Evolutionary conservation across 768 basidiomycete genomes (phyloP).

Genomic region (Leccinellum rugosiceps): DNA sequence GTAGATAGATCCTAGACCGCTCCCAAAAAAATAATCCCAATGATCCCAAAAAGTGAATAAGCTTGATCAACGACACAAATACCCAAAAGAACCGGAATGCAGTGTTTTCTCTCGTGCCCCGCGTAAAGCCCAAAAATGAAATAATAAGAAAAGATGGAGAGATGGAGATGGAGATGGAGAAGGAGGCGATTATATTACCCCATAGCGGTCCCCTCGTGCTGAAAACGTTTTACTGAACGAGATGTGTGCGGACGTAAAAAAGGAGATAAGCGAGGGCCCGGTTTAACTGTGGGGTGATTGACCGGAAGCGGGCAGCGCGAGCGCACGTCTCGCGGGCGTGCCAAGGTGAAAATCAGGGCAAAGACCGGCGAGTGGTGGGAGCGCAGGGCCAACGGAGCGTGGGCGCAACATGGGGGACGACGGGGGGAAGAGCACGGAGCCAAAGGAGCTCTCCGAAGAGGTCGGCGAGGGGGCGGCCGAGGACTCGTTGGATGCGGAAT

Average conservation of each 20-base stretch:
- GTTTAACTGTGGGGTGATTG: constrained; percentile 14
- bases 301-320: constrained; percentile 3
- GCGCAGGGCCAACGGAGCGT: constrained; percentile 17
- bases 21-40: constrained; percentile 1
- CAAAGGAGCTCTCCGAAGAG: constrained; percentile 19
- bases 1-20: constrained; percentile 6
- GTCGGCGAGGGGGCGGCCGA: constrained; percentile 18
- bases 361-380: background rate
- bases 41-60: constrained; percentile 5
- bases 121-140: constrained; percentile 17
- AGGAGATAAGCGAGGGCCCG: constrained; percentile 4
- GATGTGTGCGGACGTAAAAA: constrained; percentile 23
- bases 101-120: constrained; percentile 8
- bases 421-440: constrained; percentile 10
- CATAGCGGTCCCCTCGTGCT: constrained; percentile 18
- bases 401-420: constrained; percentile 21
- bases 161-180: background rate
- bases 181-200: background rate
- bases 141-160: background rate
- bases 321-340: background rate
- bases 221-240: constrained; percentile 19
- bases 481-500: background rate
- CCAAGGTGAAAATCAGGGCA: background rate
- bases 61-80: background rate
- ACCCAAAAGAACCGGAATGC: constrained; percentile 3